Percentiles rank a stretch among this genome's conserved stretches.
Conservation (phyloP, 2,329 filamentous ascomycete species). For the Sclerotinia nivalis region DNA sequence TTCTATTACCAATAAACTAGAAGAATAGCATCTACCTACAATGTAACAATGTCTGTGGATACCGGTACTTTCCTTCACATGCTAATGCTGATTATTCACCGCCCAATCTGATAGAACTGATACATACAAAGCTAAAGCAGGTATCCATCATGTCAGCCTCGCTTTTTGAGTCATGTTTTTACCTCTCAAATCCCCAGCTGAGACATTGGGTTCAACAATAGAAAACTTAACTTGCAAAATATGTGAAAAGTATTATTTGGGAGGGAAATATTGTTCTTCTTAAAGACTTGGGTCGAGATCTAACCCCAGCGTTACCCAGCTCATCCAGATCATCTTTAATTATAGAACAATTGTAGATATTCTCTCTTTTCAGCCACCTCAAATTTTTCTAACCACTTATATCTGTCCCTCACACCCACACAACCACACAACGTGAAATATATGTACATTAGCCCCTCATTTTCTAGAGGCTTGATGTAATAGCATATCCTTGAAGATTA, state of each 20-base stretch:
- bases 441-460: constrained; percentile 2
- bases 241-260: background rate
- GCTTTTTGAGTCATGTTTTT: constrained; percentile 1
- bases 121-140: background rate
- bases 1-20: constrained; percentile 24
- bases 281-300: constrained; percentile 2
- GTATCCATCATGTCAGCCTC: constrained; percentile 9
- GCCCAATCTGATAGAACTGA: background rate
- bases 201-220: background rate
- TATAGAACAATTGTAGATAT: constrained; percentile 11
- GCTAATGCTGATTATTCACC: background rate
- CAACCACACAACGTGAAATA: background rate
- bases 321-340: background rate
- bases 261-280: background rate
- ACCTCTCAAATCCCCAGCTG: background rate
- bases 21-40: constrained; percentile 25
- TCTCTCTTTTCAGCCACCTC: background rate
- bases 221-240: background rate
- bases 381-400: constrained; percentile 11
- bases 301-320: background rate
- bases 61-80: background rate
- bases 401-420: background rate
- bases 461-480: background rate
- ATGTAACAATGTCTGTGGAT: constrained; percentile 12
- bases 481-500: constrained; percentile 11